Percentiles rank a stretch among this genome's conserved stretches.
Conservation (phyloP, 108 stramenopile genomes). For the Cyclotella sp. region DNA sequence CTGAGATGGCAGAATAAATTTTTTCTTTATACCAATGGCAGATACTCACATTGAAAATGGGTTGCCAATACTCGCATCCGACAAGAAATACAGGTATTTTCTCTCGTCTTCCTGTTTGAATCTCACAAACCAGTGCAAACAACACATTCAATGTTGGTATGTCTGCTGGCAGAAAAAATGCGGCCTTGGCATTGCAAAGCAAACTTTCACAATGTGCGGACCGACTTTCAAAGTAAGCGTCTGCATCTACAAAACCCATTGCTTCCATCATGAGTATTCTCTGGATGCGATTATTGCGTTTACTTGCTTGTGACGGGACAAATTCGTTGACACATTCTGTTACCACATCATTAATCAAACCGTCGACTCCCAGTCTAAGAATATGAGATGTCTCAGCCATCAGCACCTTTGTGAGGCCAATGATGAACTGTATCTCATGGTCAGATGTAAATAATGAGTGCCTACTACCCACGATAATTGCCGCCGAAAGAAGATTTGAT, state of each 20-base stretch:
- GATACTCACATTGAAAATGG: constrained; percentile 29
- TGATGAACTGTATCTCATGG: constrained; percentile 25
- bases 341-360: constrained; percentile 21
- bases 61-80: constrained; percentile 41
- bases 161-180: constrained; percentile 38
- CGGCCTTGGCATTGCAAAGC: constrained; percentile 27
- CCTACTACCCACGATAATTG: constrained; percentile 34
- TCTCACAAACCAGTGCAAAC: constrained; percentile 45
- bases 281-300: constrained; percentile 13
- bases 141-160: constrained; percentile 31
- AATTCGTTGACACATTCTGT: neutral
- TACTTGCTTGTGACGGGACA: neutral
- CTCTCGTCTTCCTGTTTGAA: constrained; percentile 34
- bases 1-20: neutral
- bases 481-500: constrained; percentile 29
- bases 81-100: constrained; percentile 38
- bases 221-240: constrained; percentile 38
- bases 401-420: constrained; percentile 5
- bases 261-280: constrained; percentile 46
- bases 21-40: neutral
- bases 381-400: constrained; percentile 23
- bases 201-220: constrained; percentile 37
- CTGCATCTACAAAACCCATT: constrained; percentile 1
- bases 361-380: constrained; percentile 24
- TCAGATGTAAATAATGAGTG: constrained; percentile 21